Evolutionary conservation across 495 filamentous ascomycete species (phyloP).

Genomic region (Lasiosphaeria hispida): DNA sequence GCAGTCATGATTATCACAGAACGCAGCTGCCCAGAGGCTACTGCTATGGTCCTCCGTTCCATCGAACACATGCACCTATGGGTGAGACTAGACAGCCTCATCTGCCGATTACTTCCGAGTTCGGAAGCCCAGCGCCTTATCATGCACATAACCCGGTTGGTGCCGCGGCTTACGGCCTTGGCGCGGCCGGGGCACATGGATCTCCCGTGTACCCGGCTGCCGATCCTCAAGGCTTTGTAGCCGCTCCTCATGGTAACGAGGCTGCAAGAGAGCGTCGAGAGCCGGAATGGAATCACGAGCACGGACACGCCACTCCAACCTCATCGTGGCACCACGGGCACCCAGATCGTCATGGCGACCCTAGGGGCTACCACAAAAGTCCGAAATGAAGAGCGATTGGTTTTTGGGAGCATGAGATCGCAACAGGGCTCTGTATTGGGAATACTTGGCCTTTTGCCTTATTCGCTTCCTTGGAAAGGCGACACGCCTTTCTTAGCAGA

Average conservation of each 20-base stretch:
- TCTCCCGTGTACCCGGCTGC: background rate
- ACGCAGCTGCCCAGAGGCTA: too few relatives aligned
- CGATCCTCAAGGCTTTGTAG: background rate
- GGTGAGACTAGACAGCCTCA: conserved; percentile 1
- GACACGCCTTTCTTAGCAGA: too few relatives aligned
- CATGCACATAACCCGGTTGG: too few relatives aligned
- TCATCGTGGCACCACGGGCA: background rate
- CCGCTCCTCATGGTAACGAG: too few relatives aligned
- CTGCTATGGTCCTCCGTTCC: too few relatives aligned
- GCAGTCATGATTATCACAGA: too few relatives aligned
- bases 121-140: background rate
- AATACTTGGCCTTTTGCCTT: background rate
- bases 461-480: background rate
- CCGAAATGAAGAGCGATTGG: background rate
- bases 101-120: background rate
- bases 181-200: too few relatives aligned
- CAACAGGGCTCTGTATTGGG: background rate
- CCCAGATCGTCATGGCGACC: background rate
- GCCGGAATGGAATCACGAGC: background rate
- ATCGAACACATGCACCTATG: background rate
- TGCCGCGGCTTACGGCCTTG: too few relatives aligned
- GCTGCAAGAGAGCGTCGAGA: too few relatives aligned
- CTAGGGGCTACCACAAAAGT: background rate
- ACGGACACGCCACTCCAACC: background rate
- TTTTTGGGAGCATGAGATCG: background rate